Percentiles rank a stretch among this genome's conserved stretches.
Conservation (phyloP, 768 basidiomycete genomes). For the Kwoniella botswanensis region DNA sequence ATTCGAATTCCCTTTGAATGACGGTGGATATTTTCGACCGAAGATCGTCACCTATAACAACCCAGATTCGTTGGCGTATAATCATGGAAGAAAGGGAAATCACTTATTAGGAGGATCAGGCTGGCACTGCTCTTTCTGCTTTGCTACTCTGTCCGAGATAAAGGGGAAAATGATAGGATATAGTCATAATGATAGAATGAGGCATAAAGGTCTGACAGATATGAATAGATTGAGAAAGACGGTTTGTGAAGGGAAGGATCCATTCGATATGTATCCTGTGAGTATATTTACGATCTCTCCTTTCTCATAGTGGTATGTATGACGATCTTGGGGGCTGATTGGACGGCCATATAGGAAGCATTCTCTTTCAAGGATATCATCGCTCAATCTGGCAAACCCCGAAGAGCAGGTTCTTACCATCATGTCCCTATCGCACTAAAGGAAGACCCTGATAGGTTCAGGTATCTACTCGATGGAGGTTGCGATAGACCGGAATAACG, state of each 20-base stretch:
- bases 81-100: constrained; percentile 26
- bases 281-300: constrained; percentile 12
- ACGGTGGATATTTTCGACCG: constrained; percentile 33
- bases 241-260: constrained; percentile 41
- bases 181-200: constrained; percentile 43
- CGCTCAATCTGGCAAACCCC: constrained; percentile 24
- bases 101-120: constrained; percentile 33
- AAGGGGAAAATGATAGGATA: constrained; percentile 44
- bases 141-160: constrained; percentile 35
- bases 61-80: constrained; percentile 16
- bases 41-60: constrained; percentile 10
- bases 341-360: constrained; percentile 21
- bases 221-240: constrained; percentile 24
- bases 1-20: constrained; percentile 30
- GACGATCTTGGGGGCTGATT: neutral
- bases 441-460: constrained; percentile 31
- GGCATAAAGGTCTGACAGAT: constrained; percentile 20
- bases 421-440: constrained; percentile 27
- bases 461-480: constrained; percentile 38
- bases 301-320: constrained; percentile 1
- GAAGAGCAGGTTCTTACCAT: constrained; percentile 16
- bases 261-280: constrained; percentile 45
- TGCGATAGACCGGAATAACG: constrained; percentile 28
- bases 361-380: constrained; percentile 37
- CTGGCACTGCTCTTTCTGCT: constrained; percentile 46